Percentiles rank a stretch among this genome's conserved stretches.
Conservation (phyloP, 2,329 filamentous ascomycete genomes). For the Pseudogymnoascus sp. region DNA sequence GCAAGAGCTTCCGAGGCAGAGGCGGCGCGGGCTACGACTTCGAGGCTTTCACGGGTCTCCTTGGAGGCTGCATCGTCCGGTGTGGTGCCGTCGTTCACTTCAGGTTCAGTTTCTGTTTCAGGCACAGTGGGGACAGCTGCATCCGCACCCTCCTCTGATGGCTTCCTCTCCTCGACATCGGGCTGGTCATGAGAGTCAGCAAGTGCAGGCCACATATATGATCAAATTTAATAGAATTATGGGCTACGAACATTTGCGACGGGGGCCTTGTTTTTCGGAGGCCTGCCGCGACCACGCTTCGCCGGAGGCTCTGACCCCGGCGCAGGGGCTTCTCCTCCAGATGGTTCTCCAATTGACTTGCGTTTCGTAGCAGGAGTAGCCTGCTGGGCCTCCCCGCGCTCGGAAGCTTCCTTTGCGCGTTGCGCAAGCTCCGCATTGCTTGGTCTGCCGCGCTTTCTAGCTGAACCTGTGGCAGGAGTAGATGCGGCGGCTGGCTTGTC, state of each 20-base stretch:
- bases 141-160: background rate
- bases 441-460: constrained; percentile 14
- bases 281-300: constrained; percentile 10
- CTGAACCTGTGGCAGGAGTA: background rate
- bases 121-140: background rate
- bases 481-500: background rate
- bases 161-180: constrained; percentile 4
- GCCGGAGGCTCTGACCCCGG: background rate
- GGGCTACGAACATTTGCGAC: constrained; percentile 1
- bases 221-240: background rate
- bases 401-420: constrained; percentile 9
- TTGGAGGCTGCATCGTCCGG: background rate
- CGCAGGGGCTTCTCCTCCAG: background rate
- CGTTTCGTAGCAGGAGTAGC: background rate
- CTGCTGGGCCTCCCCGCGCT: background rate
- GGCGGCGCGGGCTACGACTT: background rate
- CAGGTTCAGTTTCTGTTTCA: background rate
- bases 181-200: background rate
- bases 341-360: background rate
- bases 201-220: background rate
- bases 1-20: background rate
- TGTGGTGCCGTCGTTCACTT: background rate
- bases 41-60: background rate
- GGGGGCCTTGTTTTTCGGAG: constrained; percentile 5
- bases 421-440: constrained; percentile 13